Evolutionary conservation across 2,329 filamentous ascomycete species (phyloP), one percentile per base, ranked within the genome.

Genomic region (Penicillium sp.): DNA sequence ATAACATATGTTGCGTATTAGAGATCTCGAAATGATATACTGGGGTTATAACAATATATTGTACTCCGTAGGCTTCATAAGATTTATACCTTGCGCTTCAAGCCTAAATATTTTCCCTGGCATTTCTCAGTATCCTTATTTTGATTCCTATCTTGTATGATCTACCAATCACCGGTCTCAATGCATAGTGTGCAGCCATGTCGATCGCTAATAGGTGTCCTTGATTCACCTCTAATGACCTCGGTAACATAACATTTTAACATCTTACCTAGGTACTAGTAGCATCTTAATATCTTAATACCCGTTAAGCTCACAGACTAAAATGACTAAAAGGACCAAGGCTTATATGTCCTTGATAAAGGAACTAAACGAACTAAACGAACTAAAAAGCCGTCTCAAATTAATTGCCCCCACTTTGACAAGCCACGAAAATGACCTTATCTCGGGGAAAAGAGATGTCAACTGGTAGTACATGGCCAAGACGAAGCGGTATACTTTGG

Each of bases 111-210:
- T 43, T 43, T 43, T 19, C 25, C 6, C 25, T 42, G 12, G 12
- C 31, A 33, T 33, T 33, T 6, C 12, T 42, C 3, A 15, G 9
- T 3, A 45, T 29, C 23, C 27, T 27, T n/a, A n/a, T 45, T 45
- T 13, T 31, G 13, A 29, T 31, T n/a, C 12, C 17, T 43, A 48
- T 25, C 31, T 29, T 42, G 23, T 6, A 41, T 46, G n/a, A 42
- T 17, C 53, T 50, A 25, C 63, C 62, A 64, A 65, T 65, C 63
- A 64, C 8, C 19, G 33, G 10, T 13, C 41, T 21, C 33, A 15
- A 27, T 40, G 21, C 23, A 35, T 56, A 29, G 54, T 56, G 62
- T 65, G 63, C 52, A 35, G 45, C 48, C 23, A 35, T 35, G 21
- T 15, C 27, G 50, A 33, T 46, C 55, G 31, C 29, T 51, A 46